Evolutionary conservation across 2,329 filamentous ascomycete species (phyloP).

Genomic region (Phaeosphaeriaceae sp.): DNA sequence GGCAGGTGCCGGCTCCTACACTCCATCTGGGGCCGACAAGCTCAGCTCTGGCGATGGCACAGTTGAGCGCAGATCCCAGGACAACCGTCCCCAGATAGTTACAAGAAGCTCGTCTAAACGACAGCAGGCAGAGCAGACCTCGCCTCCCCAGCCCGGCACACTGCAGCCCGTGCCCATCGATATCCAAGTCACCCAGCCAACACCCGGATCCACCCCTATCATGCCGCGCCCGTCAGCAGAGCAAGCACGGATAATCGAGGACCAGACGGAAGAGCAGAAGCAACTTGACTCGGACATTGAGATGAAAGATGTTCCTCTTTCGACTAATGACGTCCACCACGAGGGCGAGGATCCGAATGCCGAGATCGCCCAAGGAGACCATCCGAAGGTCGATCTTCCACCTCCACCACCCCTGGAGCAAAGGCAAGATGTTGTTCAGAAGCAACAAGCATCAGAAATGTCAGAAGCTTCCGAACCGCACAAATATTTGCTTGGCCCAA

Average conservation of each 20-base stretch:
- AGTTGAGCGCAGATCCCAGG: constrained; percentile 27
- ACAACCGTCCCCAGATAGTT: constrained; percentile 34
- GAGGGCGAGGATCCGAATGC: constrained; percentile 34
- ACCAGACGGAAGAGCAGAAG: constrained; percentile 58
- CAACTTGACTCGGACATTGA: constrained; percentile 63
- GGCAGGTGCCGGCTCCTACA: constrained; percentile 32
- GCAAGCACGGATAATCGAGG: constrained; percentile 53
- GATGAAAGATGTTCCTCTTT: constrained; percentile 68
- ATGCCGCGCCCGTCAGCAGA: constrained; percentile 44
- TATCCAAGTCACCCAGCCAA: constrained; percentile 55
- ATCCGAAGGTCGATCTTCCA: constrained; percentile 58
- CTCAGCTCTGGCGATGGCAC: constrained; percentile 29
- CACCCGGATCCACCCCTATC: constrained; percentile 50
- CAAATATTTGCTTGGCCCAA: constrained; percentile 80
- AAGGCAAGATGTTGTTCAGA: constrained; percentile 49
- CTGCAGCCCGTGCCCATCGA: constrained; percentile 46
- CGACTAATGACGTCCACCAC: constrained; percentile 58
- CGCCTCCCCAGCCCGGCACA: constrained; percentile 41
- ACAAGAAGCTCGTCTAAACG: constrained; percentile 43
- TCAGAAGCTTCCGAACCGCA: constrained; percentile 57
- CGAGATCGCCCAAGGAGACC: constrained; percentile 32
- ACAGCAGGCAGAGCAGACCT: constrained; percentile 37
- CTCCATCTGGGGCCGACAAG: constrained; percentile 31
- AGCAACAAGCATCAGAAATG: constrained; percentile 49
- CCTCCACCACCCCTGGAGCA: constrained; percentile 62